Percentiles rank a stretch among this genome's conserved stretches.
These are phyloP conservation scores for Asterophora lycoperdoides DNA, from an alignment of 768 basidiomycete species.

Conservation along the genomic window DNA sequence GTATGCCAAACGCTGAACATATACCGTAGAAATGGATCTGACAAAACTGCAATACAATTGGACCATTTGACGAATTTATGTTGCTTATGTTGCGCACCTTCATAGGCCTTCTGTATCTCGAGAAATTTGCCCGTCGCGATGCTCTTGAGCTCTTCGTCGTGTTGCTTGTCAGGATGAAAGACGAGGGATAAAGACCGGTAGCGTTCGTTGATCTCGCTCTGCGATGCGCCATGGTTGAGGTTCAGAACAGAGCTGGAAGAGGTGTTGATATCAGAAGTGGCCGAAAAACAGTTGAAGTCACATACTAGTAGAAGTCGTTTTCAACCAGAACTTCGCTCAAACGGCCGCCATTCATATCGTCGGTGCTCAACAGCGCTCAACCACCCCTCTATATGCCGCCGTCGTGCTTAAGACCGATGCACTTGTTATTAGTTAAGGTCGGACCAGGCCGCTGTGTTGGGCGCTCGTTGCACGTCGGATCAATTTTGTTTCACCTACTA, in stretches of 20 bases:
- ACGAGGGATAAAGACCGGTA: slow-evolving; percentile 69
- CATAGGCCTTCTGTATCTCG: slow-evolving; percentile 79
- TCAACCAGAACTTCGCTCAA: neutral
- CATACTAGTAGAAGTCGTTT: slow-evolving; percentile 24
- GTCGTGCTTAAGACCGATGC: no score
- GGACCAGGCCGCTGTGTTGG: no score
- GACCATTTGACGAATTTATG: neutral
- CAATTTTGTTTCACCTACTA: no score
- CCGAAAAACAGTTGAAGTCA: neutral
- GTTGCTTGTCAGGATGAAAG: slow-evolving; percentile 85
- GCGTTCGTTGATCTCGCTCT: slow-evolving; percentile 68
- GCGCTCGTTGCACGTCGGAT: no score
- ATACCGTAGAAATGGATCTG: slow-evolving; percentile 66
- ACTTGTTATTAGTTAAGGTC: no score
- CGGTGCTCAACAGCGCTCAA: neutral
- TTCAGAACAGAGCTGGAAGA: slow-evolving; percentile 61
- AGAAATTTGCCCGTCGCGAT: slow-evolving; percentile 66
- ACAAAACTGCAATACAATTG: slow-evolving; percentile 45
- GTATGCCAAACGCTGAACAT: slow-evolving; percentile 15
- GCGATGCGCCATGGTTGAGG: slow-evolving; percentile 56
- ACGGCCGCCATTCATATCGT: slow-evolving; percentile 1
- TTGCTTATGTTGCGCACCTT: slow-evolving; percentile 43
- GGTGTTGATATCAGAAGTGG: neutral
- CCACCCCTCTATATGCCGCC: no score
- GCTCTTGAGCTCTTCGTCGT: slow-evolving; percentile 47